Conservation (phyloP, 306 rosid genomes). For the Cucumis cinereus region DNA sequence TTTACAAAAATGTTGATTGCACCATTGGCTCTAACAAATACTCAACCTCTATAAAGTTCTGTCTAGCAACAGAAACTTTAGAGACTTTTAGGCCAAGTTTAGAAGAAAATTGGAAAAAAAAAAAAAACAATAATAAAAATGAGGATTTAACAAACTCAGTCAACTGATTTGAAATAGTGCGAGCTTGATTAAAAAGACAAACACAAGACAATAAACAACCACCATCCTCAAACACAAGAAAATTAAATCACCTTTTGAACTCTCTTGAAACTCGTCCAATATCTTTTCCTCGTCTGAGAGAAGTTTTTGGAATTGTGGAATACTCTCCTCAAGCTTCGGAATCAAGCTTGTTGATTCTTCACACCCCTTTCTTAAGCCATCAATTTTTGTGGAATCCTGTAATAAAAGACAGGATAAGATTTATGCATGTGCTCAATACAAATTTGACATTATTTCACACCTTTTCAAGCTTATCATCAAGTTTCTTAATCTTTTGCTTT, state of each 20-base stretch:
- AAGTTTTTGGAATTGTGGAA: slow-evolving; percentile 63
- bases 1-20: background rate
- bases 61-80: background rate
- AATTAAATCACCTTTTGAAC: slow-evolving; percentile 49
- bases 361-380: slow-evolving; percentile 48
- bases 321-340: slow-evolving; percentile 62
- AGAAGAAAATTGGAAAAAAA: background rate
- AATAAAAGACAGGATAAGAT: slow-evolving; percentile 15
- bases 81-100: background rate
- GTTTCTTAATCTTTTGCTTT: slow-evolving; percentile 76
- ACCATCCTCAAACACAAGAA: background rate
- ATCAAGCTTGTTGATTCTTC: slow-evolving; percentile 60
- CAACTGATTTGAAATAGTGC: background rate
- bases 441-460: slow-evolving; percentile 23
- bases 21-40: background rate
- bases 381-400: slow-evolving; percentile 68
- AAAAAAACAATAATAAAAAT: background rate
- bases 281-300: slow-evolving; percentile 66
- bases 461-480: slow-evolving; percentile 76
- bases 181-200: background rate
- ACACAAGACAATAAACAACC: background rate
- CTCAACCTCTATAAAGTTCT: background rate
- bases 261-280: slow-evolving; percentile 71
- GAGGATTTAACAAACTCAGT: background rate
- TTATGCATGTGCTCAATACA: background rate